These are phyloP conservation scores for Pistacia integerrima DNA, from an alignment of 345 rosid species.

Conservation along the genomic window DNA sequence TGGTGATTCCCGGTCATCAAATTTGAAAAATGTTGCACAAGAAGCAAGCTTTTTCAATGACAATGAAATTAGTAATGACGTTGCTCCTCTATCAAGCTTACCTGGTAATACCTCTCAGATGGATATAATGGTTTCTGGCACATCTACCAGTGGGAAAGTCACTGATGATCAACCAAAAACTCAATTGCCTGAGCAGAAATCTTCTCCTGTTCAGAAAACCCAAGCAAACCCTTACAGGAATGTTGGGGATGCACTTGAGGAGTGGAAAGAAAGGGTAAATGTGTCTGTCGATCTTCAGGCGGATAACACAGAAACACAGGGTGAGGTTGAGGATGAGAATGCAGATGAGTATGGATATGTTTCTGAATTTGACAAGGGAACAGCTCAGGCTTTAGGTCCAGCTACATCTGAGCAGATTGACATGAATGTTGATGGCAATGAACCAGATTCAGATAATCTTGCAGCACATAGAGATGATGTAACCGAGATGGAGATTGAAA, in stretches of 20 bases:
- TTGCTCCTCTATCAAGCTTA: slow-evolving; percentile 46
- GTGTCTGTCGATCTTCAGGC: slow-evolving; percentile 63
- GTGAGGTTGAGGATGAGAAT: slow-evolving; percentile 66
- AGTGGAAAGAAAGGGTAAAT: slow-evolving; percentile 90
- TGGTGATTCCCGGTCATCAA: slow-evolving; percentile 42
- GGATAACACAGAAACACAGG: slow-evolving; percentile 47
- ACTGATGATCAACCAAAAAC: slow-evolving; percentile 44
- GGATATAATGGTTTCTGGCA: slow-evolving; percentile 47
- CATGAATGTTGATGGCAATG: slow-evolving; percentile 41
- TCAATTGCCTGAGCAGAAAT: slow-evolving; percentile 46
- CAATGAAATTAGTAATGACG: slow-evolving; percentile 42
- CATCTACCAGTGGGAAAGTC: slow-evolving; percentile 52
- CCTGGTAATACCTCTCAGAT: slow-evolving; percentile 56
- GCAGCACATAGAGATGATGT: slow-evolving; percentile 43
- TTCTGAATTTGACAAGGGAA: slow-evolving; percentile 71
- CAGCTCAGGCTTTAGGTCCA: slow-evolving; percentile 87
- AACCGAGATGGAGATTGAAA: slow-evolving; percentile 67
- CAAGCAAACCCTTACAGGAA: slow-evolving; percentile 78
- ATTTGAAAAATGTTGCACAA: slow-evolving; percentile 45
- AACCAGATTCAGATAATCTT: slow-evolving; percentile 50
- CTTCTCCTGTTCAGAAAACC: slow-evolving; percentile 46
- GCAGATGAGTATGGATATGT: slow-evolving; percentile 80
- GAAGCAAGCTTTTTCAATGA: slow-evolving; percentile 49
- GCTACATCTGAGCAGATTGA: slow-evolving; percentile 84
- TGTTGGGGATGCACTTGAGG: slow-evolving; percentile 85